Conservation (phyloP, 306 rosid genomes). For the Arachis stenosperma region DNA sequence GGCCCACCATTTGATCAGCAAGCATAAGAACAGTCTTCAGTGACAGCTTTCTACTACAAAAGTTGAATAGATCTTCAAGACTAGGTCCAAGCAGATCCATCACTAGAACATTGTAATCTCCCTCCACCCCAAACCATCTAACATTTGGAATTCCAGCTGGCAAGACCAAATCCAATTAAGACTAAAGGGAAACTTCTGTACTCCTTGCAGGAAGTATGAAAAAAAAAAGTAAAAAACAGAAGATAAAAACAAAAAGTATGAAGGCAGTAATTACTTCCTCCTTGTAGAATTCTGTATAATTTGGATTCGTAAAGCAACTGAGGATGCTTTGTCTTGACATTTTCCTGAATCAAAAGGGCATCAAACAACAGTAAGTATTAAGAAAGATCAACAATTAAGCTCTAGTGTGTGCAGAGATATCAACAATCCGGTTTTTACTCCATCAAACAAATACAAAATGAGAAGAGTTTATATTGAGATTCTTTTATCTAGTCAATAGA, state of each 20-base stretch:
- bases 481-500: background rate
- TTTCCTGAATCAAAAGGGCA: conserved; percentile 61
- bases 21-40: conserved; percentile 94
- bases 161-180: conserved; percentile 42
- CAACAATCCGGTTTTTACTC: conserved; percentile 12
- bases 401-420: conserved; percentile 10
- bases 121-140: conserved; percentile 97
- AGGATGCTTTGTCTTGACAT: conserved; percentile 96
- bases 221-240: conserved; percentile 15
- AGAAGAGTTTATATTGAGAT: background rate
- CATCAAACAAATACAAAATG: background rate
- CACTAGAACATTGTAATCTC: conserved; percentile 90
- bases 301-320: conserved; percentile 95
- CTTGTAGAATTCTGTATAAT: conserved; percentile 92
- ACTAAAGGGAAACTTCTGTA: background rate
- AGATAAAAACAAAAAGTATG: background rate
- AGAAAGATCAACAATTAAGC: conserved; percentile 8
- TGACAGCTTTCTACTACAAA: conserved; percentile 92
- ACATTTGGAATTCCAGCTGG: conserved; percentile 94
- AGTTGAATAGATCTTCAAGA: conserved; percentile 95
- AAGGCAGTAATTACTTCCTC: conserved; percentile 76
- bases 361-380: conserved; percentile 25
- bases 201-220: conserved; percentile 20
- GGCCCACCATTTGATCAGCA: conserved; percentile 94
- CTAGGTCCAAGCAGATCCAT: conserved; percentile 99